Percentiles rank a stretch among this genome's conserved stretches.
Conservation (phyloP, 2,329 filamentous ascomycete genomes). For the Fusarium newnesense region DNA sequence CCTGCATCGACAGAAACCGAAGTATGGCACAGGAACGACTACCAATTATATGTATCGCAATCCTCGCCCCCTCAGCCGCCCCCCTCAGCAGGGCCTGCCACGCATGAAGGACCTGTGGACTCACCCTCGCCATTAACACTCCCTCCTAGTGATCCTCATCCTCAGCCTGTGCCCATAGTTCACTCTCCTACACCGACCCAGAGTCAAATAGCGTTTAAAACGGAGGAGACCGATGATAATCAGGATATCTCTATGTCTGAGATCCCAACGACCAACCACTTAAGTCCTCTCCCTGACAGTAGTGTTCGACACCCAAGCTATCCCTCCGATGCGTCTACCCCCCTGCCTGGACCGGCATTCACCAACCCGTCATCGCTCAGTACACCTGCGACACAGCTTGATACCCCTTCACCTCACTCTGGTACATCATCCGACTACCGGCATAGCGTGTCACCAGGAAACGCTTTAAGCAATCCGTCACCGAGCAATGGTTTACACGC, state of each 20-base stretch:
- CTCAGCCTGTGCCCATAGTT: slow-evolving; percentile 39
- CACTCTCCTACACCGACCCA: slow-evolving; percentile 45
- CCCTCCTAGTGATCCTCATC: slow-evolving; percentile 32
- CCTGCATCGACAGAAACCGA: slow-evolving; percentile 53
- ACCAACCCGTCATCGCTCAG: slow-evolving; percentile 55
- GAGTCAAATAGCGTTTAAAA: slow-evolving; percentile 27
- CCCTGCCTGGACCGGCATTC: slow-evolving; percentile 51
- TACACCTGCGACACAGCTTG: slow-evolving; percentile 59
- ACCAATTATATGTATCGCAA: slow-evolving; percentile 47
- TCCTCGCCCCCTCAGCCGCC: slow-evolving; percentile 37
- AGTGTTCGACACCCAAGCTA: slow-evolving; percentile 47
- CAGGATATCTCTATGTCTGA: slow-evolving; percentile 41
- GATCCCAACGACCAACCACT: slow-evolving; percentile 39
- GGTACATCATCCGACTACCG: slow-evolving; percentile 49
- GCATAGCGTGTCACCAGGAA: slow-evolving; percentile 51
- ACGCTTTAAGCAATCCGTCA: slow-evolving; percentile 40
- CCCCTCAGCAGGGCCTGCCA: slow-evolving; percentile 18
- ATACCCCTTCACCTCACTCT: slow-evolving; percentile 55
- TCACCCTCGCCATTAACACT: slow-evolving; percentile 44
- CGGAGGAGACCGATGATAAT: slow-evolving; percentile 36
- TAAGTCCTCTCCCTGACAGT: slow-evolving; percentile 40
- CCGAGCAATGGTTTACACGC: slow-evolving; percentile 46
- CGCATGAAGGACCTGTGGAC: slow-evolving; percentile 33
- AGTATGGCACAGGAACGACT: slow-evolving; percentile 51
- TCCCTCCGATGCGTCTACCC: slow-evolving; percentile 56